phyloP scores from a whole-genome alignment of 805 yeast genomes.

The Lachancea quebecensis region DNA sequence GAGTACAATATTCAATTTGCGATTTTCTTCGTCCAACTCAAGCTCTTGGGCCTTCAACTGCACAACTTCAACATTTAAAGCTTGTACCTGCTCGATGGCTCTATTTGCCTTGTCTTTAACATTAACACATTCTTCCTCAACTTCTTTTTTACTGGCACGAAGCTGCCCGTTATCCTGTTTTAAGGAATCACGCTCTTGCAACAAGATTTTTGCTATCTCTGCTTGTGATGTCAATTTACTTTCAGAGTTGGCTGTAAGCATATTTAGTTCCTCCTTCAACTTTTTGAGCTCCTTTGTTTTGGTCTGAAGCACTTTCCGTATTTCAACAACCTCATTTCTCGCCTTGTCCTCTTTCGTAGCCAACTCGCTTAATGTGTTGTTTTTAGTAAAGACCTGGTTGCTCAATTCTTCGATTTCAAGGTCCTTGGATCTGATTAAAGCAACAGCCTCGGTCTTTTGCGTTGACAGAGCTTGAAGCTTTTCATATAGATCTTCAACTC shows the following conservation, averaged over 20 bases:
- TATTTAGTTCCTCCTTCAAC: constrained; percentile 6
- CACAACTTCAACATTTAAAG: constrained; percentile 25
- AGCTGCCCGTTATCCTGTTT: constrained; percentile 16
- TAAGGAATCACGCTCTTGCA: constrained; percentile 25
- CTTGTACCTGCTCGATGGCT: constrained; percentile 28
- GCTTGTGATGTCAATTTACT: constrained; percentile 33
- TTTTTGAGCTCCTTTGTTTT: neutral
- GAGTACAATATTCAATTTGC: constrained; percentile 16
- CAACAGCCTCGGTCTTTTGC: constrained; percentile 22
- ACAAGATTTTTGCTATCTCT: constrained; percentile 28
- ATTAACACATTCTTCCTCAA: constrained; percentile 15
- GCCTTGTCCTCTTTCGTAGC: constrained; percentile 7
- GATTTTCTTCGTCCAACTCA: constrained; percentile 24
- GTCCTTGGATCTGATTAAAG: constrained; percentile 7
- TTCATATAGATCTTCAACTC: constrained; percentile 15
- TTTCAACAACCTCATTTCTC: neutral
- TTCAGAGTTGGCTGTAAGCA: constrained; percentile 26
- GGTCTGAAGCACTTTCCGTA: neutral
- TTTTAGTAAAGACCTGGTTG: constrained; percentile 11
- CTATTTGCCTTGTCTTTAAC: constrained; percentile 16
- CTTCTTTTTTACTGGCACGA: constrained; percentile 15
- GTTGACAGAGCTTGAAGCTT: constrained; percentile 17
- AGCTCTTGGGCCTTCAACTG: constrained; percentile 25
- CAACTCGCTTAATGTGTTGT: neutral
- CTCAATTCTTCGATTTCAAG: constrained; percentile 15